Evolutionary conservation across 257 asterid species (phyloP).

Genomic region (Catharanthus roseus): DNA sequence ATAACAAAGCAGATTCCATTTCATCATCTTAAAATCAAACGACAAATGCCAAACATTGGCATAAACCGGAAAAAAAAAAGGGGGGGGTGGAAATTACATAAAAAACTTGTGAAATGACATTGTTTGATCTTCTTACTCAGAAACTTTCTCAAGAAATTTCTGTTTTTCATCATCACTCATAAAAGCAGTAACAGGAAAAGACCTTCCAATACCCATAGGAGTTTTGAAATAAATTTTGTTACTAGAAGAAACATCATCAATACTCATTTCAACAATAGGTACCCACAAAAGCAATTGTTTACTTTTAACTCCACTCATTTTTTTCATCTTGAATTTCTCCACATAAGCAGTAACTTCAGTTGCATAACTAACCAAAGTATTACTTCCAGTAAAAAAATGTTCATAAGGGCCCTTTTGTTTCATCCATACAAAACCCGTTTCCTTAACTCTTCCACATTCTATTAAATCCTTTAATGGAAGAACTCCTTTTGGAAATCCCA

Average conservation of each 20-base stretch:
- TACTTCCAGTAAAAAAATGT: constrained; percentile 55
- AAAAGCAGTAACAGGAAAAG: constrained; percentile 70
- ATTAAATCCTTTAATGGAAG: constrained; percentile 80
- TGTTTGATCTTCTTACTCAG: constrained; percentile 6
- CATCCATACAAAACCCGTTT: constrained; percentile 91
- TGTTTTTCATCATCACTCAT: constrained; percentile 66
- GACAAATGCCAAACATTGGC: not conserved
- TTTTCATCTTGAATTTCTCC: constrained; percentile 87
- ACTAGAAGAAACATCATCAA: constrained; percentile 36
- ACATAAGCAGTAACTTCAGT: constrained; percentile 73
- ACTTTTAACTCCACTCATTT: constrained; percentile 87
- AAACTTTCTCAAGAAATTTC: constrained; percentile 28
- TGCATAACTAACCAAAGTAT: constrained; percentile 64
- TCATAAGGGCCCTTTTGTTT: constrained; percentile 75
- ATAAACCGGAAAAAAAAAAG: too few relatives aligned
- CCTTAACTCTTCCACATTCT: constrained; percentile 83
- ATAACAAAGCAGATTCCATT: too few relatives aligned
- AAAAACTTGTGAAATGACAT: not conserved
- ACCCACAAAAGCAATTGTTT: constrained; percentile 88
- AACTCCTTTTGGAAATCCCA: constrained; percentile 82
- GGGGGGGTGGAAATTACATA: too few relatives aligned
- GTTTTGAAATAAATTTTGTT: constrained; percentile 73
- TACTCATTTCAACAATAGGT: constrained; percentile 86
- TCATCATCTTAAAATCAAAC: too few relatives aligned
- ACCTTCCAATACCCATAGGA: constrained; percentile 78